These are phyloP conservation scores for Sporothrix humicola DNA, from an alignment of 2,329 filamentous ascomycete species.

Conservation along the genomic window DNA sequence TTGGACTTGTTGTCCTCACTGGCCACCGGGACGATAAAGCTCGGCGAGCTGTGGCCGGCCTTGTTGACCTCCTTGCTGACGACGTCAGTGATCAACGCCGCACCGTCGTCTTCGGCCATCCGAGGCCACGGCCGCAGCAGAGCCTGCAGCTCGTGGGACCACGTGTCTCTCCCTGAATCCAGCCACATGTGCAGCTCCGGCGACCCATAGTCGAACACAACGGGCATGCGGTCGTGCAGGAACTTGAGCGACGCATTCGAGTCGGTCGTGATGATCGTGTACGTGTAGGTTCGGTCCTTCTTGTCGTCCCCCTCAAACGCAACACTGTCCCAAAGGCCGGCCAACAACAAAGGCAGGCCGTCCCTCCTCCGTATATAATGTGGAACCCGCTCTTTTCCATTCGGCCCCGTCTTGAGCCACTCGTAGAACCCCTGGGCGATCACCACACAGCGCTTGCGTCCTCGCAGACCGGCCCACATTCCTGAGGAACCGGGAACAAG, in stretches of 20 bases:
- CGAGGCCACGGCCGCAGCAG: conserved; percentile 68
- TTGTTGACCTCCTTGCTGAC: conserved; percentile 91
- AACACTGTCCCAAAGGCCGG: conserved; percentile 90
- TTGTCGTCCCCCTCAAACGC: conserved; percentile 50
- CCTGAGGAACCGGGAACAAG: conserved; percentile 67
- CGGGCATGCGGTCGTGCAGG: conserved; percentile 94
- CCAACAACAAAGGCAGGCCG: conserved; percentile 83
- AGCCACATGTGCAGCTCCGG: conserved; percentile 76
- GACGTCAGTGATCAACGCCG: conserved; percentile 65
- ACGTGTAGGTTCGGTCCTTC: conserved; percentile 71
- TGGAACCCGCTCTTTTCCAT: conserved; percentile 75
- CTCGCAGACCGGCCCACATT: conserved; percentile 94
- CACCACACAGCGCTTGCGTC: conserved; percentile 83
- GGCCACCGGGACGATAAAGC: conserved; percentile 80
- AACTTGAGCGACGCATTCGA: conserved; percentile 84
- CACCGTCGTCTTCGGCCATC: conserved; percentile 57
- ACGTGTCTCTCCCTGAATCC: conserved; percentile 72
- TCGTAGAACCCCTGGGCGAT: conserved; percentile 94
- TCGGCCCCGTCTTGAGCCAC: conserved; percentile 77
- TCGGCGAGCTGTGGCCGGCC: conserved; percentile 86
- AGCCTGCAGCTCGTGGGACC: conserved; percentile 78
- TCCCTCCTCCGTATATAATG: conserved; percentile 85
- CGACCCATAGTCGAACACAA: conserved; percentile 80
- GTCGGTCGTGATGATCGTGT: conserved; percentile 90
- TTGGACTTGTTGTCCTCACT: conserved; percentile 90